These are phyloP conservation scores for Dendrobium catenatum DNA, from an alignment of 106 monocot species.

Conservation along the genomic window DNA sequence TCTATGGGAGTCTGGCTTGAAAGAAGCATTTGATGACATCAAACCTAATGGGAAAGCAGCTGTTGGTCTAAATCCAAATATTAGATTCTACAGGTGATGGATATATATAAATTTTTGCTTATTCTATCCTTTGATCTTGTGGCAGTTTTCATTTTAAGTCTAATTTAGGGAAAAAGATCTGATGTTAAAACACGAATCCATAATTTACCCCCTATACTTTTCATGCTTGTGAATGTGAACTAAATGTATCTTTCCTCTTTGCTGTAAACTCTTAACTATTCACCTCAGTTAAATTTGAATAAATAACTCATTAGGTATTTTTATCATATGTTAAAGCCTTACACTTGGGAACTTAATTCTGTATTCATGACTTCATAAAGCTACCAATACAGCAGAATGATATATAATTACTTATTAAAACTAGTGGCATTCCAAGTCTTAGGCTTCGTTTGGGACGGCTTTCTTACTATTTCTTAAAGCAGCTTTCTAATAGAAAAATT, in stretches of 20 bases:
- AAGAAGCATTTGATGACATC: constrained; percentile 57
- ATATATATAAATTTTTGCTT: not conserved
- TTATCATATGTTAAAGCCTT: not conserved
- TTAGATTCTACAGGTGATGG: constrained; percentile 86
- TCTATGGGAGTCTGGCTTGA: constrained; percentile 82
- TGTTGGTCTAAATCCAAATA: constrained; percentile 83
- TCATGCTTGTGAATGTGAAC: not conserved
- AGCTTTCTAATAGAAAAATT: too few species aligned
- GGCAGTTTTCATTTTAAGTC: not conserved
- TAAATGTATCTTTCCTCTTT: not conserved
- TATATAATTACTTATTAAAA: not conserved
- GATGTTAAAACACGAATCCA: not conserved
- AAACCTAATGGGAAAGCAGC: constrained; percentile 51
- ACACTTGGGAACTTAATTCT: not conserved
- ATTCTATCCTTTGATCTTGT: not conserved
- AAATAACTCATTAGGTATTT: not conserved
- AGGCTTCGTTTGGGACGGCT: too few species aligned
- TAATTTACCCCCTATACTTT: too few species aligned
- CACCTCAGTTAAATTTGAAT: not conserved
- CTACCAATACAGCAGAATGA: not conserved
- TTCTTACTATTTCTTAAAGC: too few species aligned
- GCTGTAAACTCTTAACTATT: not conserved
- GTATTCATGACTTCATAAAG: not conserved
- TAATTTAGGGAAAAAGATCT: not conserved
- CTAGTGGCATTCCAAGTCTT: not conserved